Evolutionary conservation across 768 basidiomycete species (phyloP).

Genomic region (Russula ochroleuca): DNA sequence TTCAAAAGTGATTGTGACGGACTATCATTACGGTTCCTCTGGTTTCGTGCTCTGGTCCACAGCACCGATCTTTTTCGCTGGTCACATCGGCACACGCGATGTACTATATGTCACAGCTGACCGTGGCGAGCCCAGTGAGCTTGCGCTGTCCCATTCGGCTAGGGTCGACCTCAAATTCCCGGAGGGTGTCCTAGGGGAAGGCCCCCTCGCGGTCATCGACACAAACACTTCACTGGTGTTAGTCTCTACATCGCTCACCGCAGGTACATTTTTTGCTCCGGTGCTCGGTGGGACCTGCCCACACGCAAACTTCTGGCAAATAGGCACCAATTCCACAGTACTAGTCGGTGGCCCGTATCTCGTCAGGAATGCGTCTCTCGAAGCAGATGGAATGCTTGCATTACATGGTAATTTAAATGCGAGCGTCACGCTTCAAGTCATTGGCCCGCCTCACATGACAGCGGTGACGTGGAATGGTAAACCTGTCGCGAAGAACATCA

Average conservation of each 20-base stretch:
- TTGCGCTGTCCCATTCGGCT: constrained; percentile 30
- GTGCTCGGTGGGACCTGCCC: constrained; percentile 43
- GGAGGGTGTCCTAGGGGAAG: constrained; percentile 47
- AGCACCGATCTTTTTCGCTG: constrained; percentile 64
- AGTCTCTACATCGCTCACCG: constrained; percentile 60
- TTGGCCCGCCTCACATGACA: constrained; percentile 52
- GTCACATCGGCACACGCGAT: constrained; percentile 43
- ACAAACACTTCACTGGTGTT: constrained; percentile 63
- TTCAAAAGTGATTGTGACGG: constrained; percentile 67
- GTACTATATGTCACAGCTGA: constrained; percentile 42
- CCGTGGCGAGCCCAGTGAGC: constrained; percentile 35
- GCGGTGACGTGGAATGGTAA: constrained; percentile 72
- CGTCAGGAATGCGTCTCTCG: constrained; percentile 41
- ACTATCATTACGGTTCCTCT: constrained; percentile 62
- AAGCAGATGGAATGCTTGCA: constrained; percentile 39
- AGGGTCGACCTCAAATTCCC: constrained; percentile 44
- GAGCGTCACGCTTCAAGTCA: constrained; percentile 53
- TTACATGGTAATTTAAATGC: constrained; percentile 66
- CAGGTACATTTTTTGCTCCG: constrained; percentile 74
- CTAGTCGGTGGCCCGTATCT: constrained; percentile 49
- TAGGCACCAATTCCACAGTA: constrained; percentile 67
- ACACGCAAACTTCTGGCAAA: constrained; percentile 61
- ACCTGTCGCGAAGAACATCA: constrained; percentile 38
- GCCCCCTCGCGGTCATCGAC: constrained; percentile 61
- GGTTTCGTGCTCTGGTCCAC: constrained; percentile 65